Base-by-base conservation (phyloP, 768 basidiomycete genomes). In the Panellus pusillus region DNA sequence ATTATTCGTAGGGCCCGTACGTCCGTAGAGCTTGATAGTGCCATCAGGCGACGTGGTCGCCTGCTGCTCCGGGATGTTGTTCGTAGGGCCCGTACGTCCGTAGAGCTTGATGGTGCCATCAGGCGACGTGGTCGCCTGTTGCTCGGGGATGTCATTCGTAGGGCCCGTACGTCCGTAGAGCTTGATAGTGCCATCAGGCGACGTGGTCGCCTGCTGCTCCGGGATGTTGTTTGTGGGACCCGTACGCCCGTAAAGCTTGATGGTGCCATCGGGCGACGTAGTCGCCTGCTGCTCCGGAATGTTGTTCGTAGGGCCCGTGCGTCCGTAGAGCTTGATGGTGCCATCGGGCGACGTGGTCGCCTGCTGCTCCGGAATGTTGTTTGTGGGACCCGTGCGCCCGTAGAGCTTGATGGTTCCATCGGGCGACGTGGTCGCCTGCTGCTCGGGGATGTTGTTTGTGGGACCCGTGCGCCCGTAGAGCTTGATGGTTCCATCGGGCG, bases 61-160 rank as follows among this genome's bases (percentile, higher is more conserved):
- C 3, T 37, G 35, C 24, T 54, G 24, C 27, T 32, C 53, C 1
- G 53, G 41, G 14, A 54, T 13, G 6, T 45, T 18, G 39, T 41
- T 17, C 1, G 20, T 13, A 42, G 40, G 2, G 19, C 43, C 47
- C 36, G 52, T 37, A 35, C 32, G 32, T 9, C 14, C 14, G 67
- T 78, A 79, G 15, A 72, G 72, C 18, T 31, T 37, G 36, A 58
- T 64, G 37, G 77, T 63, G 7, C 55, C 47, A 13, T 76, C 75
- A 8, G 68, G 54, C 12, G 77, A 65, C 44, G 70, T 74, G 37
- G 70, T 67, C 0, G 75, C 37, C 2, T 59, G 46, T 47, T 75
- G 69, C 2, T 62, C 70, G 6, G 69, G 71, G 42, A 72, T 62
- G 24, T 24, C 36, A 53, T 60, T 71, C 9, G n/a, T 15, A 3